These are phyloP conservation scores for Pythium aquatile DNA, from an alignment of 352 stramenopile genomes.

Conservation along the genomic window DNA sequence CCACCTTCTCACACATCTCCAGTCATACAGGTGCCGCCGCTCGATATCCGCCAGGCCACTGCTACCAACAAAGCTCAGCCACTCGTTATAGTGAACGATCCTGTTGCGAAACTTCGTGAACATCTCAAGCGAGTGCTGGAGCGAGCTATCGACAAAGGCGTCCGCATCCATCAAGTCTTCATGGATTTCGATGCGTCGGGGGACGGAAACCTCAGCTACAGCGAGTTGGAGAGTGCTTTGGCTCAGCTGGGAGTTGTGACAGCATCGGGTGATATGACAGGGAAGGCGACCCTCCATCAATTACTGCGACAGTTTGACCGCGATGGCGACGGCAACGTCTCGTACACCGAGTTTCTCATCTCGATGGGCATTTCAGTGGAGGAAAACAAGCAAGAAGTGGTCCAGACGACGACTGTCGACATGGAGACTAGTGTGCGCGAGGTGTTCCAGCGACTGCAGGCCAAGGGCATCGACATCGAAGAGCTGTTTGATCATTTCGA, in stretches of 20 bases:
- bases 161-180: slow-evolving; percentile 66
- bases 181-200: slow-evolving; percentile 54
- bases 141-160: slow-evolving; percentile 53
- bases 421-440: slow-evolving; percentile 41
- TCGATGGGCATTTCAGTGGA: slow-evolving; percentile 49
- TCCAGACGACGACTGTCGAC: slow-evolving; percentile 42
- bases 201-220: slow-evolving; percentile 55
- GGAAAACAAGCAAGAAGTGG: slow-evolving; percentile 44
- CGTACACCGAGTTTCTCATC: slow-evolving; percentile 77
- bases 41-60: neutral
- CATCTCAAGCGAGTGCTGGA: slow-evolving; percentile 54
- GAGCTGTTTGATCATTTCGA: slow-evolving; percentile 76
- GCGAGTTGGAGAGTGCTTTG: slow-evolving; percentile 54
- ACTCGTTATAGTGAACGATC: slow-evolving; percentile 12
- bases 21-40: neutral
- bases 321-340: slow-evolving; percentile 63
- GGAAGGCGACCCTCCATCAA: slow-evolving; percentile 25
- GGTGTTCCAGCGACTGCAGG: slow-evolving; percentile 46
- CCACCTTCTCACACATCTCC: slow-evolving; percentile 10
- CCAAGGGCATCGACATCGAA: slow-evolving; percentile 50
- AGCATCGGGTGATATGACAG: slow-evolving; percentile 26
- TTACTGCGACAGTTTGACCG: slow-evolving; percentile 56
- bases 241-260: slow-evolving; percentile 49
- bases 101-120: slow-evolving; percentile 33
- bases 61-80: neutral